Conservation (phyloP, 305 asterid species). For the Nicotiana rustica region DNA sequence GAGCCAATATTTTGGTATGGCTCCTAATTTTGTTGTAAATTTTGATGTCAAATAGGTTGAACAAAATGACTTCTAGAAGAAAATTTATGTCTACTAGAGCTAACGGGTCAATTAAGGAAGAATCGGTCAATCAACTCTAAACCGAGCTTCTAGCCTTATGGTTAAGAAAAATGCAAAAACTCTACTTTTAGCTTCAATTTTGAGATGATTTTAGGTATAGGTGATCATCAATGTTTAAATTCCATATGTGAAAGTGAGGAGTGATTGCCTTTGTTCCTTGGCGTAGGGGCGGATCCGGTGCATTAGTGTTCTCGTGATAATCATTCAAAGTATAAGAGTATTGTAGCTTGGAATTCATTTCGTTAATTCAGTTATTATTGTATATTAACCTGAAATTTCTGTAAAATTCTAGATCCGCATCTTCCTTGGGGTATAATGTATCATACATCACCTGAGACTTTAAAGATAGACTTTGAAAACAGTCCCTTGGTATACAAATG, state of each 20-base stretch:
- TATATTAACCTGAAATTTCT: no score
- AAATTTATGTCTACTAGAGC: background rate
- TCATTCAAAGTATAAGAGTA: no score
- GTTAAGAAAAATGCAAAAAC: background rate
- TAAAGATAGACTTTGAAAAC: slow-evolving; percentile 19
- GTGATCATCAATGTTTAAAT: background rate
- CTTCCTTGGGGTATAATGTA: no score
- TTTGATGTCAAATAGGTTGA: background rate
- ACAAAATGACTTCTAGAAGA: background rate
- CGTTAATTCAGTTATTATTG: no score
- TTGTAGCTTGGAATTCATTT: no score
- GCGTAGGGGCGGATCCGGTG: background rate
- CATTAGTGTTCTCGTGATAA: no score
- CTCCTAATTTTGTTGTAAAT: background rate
- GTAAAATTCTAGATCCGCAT: no score
- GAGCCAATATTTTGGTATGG: background rate
- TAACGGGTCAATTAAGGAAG: background rate
- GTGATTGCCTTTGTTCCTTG: background rate
- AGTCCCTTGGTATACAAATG: background rate
- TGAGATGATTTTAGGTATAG: background rate
- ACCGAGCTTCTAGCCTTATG: background rate
- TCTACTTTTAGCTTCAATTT: background rate
- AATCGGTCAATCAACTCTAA: background rate
- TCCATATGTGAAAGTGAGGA: no score
- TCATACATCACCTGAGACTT: slow-evolving; percentile 13